These are phyloP conservation scores for Colletotrichum echinochloae DNA, from an alignment of 2,329 filamentous ascomycete genomes.

Conservation along the genomic window DNA sequence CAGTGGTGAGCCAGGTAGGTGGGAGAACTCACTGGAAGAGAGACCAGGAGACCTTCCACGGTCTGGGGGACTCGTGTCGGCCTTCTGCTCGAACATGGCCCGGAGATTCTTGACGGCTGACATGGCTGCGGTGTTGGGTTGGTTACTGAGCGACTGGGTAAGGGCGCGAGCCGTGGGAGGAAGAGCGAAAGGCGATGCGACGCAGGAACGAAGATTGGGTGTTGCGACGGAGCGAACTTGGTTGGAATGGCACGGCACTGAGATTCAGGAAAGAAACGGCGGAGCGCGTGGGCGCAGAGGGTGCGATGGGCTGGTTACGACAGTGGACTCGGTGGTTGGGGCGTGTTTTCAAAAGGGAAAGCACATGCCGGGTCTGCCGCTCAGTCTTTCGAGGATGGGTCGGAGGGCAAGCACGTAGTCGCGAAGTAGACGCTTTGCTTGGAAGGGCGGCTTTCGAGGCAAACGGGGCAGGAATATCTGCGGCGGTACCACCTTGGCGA, in stretches of 20 bases:
- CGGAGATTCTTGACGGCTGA: conserved; percentile 80
- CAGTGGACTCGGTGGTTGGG: conserved; percentile 4
- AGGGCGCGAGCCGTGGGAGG: conserved; percentile 9
- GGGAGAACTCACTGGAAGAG: conserved; percentile 53
- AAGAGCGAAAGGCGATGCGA: conserved; percentile 19
- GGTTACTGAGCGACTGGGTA: conserved; percentile 17
- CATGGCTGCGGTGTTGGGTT: conserved; percentile 59
- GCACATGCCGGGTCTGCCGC: conserved; percentile 26
- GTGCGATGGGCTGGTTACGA: conserved; percentile 16
- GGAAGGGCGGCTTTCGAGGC: neutral
- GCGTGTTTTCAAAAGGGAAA: conserved; percentile 20
- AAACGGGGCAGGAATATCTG: neutral
- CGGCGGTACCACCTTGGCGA: conserved; percentile 20
- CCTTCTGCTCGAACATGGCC: conserved; percentile 84
- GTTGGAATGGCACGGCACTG: neutral
- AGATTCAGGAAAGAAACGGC: conserved; percentile 17
- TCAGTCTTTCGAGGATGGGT: conserved; percentile 2
- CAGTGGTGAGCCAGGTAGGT: neutral
- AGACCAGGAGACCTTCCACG: conserved; percentile 76
- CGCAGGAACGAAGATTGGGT: neutral
- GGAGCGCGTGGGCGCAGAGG: neutral
- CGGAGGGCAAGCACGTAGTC: neutral
- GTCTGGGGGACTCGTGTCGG: conserved; percentile 73
- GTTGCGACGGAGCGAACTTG: conserved; percentile 20
- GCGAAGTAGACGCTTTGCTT: conserved; percentile 20